Base-by-base conservation (phyloP, 805 yeast species). In the Candida namnaoensis region DNA sequence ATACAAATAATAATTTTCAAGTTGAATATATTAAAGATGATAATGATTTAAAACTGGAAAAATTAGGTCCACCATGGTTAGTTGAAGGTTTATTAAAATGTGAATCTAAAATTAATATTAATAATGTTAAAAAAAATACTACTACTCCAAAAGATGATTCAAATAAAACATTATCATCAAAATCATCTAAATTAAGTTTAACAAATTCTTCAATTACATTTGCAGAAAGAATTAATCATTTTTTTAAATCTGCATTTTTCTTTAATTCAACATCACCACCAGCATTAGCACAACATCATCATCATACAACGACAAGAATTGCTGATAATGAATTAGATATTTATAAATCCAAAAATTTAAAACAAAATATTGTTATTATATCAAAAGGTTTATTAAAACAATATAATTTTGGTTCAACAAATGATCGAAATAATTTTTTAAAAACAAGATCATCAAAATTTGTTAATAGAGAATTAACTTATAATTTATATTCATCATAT, bases 11-110 rank as follows among this genome's bases (percentile, higher is more conserved):
- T 13, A 48, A 47, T 32, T 74, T 66, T 34, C 47, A 49, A 13
- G 51, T 55, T 15, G 50, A 54, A 26, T 56, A 52, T 27, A 41
- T 48, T 25, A 68, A 64, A 48, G 71, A 72, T 47, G 70, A 70
- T 30, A 71, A 69, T 44, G 88, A 82, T 57, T 68, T 74, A 47
- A 74, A 74, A 34, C 64, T 82, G 43, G 88, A 80, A 52, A 64
- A 78, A 37, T 71, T 71, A 40, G 91, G 91, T 1, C 78, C 90
- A 1, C 91, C 93, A 1, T 83, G 86, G 77, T 69, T 80, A 43
- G 80, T 83, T 54, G 91, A 83, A 60, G 91, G 93, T 1, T 52
- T 83, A 33, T 64, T 80, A 48, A 67, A 72, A 44, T 52, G 58
- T 32, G 55, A 50, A 36, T 13, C 19, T 13, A 36, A 27, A 9